Conservation (phyloP, 2,329 filamentous ascomycete genomes). For the Thielaviopsis musarum region DNA sequence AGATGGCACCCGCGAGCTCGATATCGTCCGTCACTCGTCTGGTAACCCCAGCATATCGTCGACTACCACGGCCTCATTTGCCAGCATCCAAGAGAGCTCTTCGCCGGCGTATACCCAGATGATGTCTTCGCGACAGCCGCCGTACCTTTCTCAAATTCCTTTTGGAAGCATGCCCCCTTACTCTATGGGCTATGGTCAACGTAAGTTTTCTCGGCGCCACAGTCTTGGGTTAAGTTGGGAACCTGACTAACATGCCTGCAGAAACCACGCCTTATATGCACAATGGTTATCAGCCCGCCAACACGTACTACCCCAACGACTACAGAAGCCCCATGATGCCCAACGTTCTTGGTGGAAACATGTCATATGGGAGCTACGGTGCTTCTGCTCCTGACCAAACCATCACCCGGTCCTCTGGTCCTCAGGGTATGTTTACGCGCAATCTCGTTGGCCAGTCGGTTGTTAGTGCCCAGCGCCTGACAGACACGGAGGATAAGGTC, state of each 20-base stretch:
- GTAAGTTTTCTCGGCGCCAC: constrained; percentile 14
- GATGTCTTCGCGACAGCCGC: constrained; percentile 21
- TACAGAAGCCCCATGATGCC: constrained; percentile 11
- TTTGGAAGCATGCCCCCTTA: constrained; percentile 14
- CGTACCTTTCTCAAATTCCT: constrained; percentile 15
- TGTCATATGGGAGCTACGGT: constrained; percentile 16
- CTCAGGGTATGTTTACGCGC: constrained; percentile 77
- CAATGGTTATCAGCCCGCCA: constrained; percentile 18
- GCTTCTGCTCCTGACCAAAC: constrained; percentile 16
- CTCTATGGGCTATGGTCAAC: constrained; percentile 18
- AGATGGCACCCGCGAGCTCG: constrained; percentile 46
- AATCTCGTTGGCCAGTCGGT: constrained; percentile 88
- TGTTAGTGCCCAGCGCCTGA: constrained; percentile 72
- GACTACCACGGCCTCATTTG: constrained; percentile 40
- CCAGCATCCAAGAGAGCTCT: constrained; percentile 15
- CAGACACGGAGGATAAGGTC: constrained; percentile 60
- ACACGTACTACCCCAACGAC: constrained; percentile 16
- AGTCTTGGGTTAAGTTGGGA: too few species aligned
- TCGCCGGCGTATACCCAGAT: constrained; percentile 21
- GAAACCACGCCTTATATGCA: constrained; percentile 13
- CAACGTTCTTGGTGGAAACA: constrained; percentile 2
- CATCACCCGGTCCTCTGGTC: constrained; percentile 26
- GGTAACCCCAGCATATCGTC: constrained; percentile 64
- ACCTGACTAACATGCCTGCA: neutral
- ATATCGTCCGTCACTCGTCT: constrained; percentile 46